These are phyloP conservation scores for Phytophthora fragariae DNA, from an alignment of 352 stramenopile genomes.

Conservation along the genomic window DNA sequence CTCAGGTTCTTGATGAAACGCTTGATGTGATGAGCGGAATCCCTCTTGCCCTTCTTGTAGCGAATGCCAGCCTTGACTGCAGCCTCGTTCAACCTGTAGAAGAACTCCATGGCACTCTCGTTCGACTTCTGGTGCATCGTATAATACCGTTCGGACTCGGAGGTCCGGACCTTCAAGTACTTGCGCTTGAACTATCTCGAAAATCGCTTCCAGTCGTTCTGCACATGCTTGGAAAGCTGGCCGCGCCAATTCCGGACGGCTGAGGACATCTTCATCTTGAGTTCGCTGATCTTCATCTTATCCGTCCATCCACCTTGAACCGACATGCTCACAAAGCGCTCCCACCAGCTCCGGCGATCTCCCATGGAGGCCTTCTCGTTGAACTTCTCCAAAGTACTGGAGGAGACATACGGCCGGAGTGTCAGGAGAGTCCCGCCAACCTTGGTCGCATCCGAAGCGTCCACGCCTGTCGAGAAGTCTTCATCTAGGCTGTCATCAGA, in stretches of 20 bases:
- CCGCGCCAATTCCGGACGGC: constrained; percentile 1
- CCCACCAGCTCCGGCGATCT: not conserved
- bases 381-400: not conserved
- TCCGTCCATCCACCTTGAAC: not conserved
- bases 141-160: not conserved
- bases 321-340: constrained; percentile 1
- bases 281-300: not conserved
- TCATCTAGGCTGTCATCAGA: too few species aligned
- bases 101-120: not conserved
- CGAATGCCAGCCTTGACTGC: too few species aligned
- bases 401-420: not conserved
- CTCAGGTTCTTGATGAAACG: too few species aligned
- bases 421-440: not conserved
- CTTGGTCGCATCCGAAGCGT: not conserved
- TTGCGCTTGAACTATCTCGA: not conserved
- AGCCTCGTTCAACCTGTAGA: too few species aligned
- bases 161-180: constrained; percentile 4
- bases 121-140: constrained; percentile 9
- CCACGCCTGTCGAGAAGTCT: not conserved
- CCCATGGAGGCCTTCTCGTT: constrained; percentile 1
- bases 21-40: too few species aligned
- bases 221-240: not conserved
- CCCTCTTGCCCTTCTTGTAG: too few species aligned
- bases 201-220: not conserved
- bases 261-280: constrained; percentile 9